Evolutionary conservation across 768 basidiomycete genomes (phyloP).

Genomic region (Russula emetica): DNA sequence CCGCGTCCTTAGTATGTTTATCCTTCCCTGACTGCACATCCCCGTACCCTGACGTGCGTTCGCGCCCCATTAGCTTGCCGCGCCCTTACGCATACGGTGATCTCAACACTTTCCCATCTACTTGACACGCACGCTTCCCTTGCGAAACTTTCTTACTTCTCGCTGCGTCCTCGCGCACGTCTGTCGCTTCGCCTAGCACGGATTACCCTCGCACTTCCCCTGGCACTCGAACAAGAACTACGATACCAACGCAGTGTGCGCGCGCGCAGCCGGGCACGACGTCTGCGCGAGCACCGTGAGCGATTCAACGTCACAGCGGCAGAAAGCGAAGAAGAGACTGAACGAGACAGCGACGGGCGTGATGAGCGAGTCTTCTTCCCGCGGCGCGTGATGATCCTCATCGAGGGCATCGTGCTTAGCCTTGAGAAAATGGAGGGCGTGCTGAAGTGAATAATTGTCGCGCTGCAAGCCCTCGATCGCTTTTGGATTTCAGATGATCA

Average conservation of each 20-base stretch:
- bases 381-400: conserved; percentile 52
- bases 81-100: conserved; percentile 69
- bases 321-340: conserved; percentile 29
- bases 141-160: conserved; percentile 70
- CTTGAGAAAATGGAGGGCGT: conserved; percentile 64
- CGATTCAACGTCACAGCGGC: conserved; percentile 19
- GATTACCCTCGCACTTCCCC: conserved; percentile 68
- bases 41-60: conserved; percentile 17
- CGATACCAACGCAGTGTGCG: conserved; percentile 40
- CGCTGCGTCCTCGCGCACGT: conserved; percentile 68
- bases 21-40: not conserved
- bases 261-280: conserved; percentile 29
- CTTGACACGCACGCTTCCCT: conserved; percentile 78
- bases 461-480: not conserved
- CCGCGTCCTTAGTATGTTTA: conserved; percentile 61
- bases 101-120: conserved; percentile 68
- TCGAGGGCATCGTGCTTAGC: conserved; percentile 57
- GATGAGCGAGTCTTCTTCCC: conserved; percentile 44
- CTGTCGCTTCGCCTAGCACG: conserved; percentile 74
- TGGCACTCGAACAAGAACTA: conserved; percentile 68
- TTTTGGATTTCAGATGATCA: not conserved
- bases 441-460: conserved; percentile 14
- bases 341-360: conserved; percentile 29
- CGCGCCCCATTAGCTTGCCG: conserved; percentile 54
- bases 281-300: conserved; percentile 24